phyloP scores from a whole-genome alignment of 1,284 basidiomycete genomes.

The Phylloboletellus chloephorus region DNA sequence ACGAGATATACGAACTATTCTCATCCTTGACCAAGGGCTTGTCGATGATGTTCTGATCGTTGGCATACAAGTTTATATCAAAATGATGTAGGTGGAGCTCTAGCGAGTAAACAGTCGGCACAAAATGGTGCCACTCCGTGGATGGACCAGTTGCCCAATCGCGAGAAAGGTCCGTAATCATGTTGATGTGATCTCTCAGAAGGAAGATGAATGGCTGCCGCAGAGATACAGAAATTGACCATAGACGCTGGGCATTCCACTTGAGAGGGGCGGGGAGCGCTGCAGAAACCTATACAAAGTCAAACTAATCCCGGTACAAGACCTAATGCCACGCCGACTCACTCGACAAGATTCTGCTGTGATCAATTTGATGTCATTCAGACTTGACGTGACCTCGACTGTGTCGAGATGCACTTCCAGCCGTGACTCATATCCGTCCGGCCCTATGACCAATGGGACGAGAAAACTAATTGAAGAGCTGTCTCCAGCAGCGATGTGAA shows the following conservation, averaged over 20 bases:
- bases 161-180: slow-evolving; percentile 82
- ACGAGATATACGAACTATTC: slow-evolving; percentile 50
- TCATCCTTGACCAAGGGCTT: slow-evolving; percentile 72
- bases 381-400: slow-evolving; percentile 71
- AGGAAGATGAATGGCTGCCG: slow-evolving; percentile 70
- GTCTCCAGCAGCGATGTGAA: slow-evolving; percentile 73
- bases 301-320: slow-evolving; percentile 3
- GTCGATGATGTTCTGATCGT: slow-evolving; percentile 95
- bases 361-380: slow-evolving; percentile 80
- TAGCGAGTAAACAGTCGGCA: slow-evolving; percentile 75
- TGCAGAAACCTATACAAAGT: slow-evolving; percentile 47
- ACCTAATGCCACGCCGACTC: slow-evolving; percentile 21
- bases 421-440: slow-evolving; percentile 70
- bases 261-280: slow-evolving; percentile 59
- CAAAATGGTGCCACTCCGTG: slow-evolving; percentile 73
- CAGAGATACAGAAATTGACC: slow-evolving; percentile 70
- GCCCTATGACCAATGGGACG: slow-evolving; percentile 72
- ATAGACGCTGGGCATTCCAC: slow-evolving; percentile 71
- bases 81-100: slow-evolving; percentile 71
- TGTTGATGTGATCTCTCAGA: slow-evolving; percentile 86
- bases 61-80: slow-evolving; percentile 77
- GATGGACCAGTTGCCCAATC: slow-evolving; percentile 85
- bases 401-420: slow-evolving; percentile 81
- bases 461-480: slow-evolving; percentile 80
- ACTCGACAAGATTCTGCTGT: slow-evolving; percentile 72